Evolutionary conservation across 148 eudicot genomes (phyloP), one percentile per base, ranked within the genome.

Genomic region (Fallopia convolvulus): DNA sequence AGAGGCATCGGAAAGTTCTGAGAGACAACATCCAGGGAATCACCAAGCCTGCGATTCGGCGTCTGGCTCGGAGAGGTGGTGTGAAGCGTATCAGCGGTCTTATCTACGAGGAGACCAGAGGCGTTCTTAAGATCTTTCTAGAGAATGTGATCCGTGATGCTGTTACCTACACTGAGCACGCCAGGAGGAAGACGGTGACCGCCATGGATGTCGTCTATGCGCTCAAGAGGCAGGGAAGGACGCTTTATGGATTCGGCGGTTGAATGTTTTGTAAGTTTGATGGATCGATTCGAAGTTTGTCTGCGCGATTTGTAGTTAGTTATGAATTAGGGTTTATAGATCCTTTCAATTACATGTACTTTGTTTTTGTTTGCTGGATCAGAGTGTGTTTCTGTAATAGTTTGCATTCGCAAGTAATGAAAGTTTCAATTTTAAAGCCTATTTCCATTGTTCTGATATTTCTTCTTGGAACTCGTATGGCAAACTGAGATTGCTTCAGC

Each of bases 131-230:
- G 84, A 85, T 85, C 47, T 85, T 85, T 47, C 20, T 85, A n/a
- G 88, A 83, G 36, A 85, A 85, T 44, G 88, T 85, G 32, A 85
- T 85, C 47, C 82, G 88, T 6, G 87, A 85, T 50, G 83, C 87
- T 2, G 87, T 85, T 0, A 85, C 87, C 6, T 85, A 85, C 83
- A 85, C 87, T 0, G 87, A 85, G 81, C 87, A 85, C 39, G 87
- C 87, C 6, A 21, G 87, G 41, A 72, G 88, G 77, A 85, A 85
- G 85, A 85, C 88, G 6, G 88, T 85, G 53, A 85, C 88, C 0
- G 88, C 88, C 47, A 85, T 85, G 88, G 88, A 85, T 55, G 88
- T 85, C 3, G 88, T 85, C 3, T 85, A 85, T 63, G 86, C 88
- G 0, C 82, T 85, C 36, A 85, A 85, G 84, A 85, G 88, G 88